Evolutionary conservation across 805 yeast species (phyloP), one percentile per base, ranked within the genome.

Genomic region (Hanseniaspora meyeri): DNA sequence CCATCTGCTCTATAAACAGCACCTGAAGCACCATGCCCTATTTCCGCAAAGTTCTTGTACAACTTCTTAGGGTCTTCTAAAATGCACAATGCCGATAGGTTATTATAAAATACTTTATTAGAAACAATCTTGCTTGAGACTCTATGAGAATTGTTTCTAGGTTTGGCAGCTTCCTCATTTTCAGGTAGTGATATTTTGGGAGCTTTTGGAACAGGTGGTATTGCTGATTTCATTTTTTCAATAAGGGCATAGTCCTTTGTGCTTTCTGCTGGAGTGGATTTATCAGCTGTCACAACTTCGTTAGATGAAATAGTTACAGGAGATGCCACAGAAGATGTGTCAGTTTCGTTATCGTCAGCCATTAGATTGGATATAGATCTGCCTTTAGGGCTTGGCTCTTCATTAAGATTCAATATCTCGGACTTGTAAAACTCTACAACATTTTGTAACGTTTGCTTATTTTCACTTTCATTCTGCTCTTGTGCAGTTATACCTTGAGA

Each of bases 11-110:
- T 87, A 64, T 83, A 93, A 34, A 93, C 99, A 42, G 95, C 95
- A 55, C 98, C 99, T 16, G 95, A 84, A 0, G 98, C 98, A 65
- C 99, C 98, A 72, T 93, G 98, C 1, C 99, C 99, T 60, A 93
- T 84, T 68, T 91, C 90, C 40, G 79, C 76, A 60, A 91, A 74
- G 64, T 81, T 82, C 47, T 75, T 73, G 68, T 87, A 93, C 50
- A 78, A 66, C 55, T 73, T 74, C 36, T 81, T 78, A 12, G 98
- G 98, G 70, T 93, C 95, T 8, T 90, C 93, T 36, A 51, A 36
- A 10, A 51, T 20, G 14, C 49, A 43, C 20, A 51, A 27, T 79
- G 81, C 1, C 88, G 77, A 64, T 96, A 91, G 49, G 90, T 90
- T 42, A 81, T 79, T 57, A 78, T 75, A 51, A 93, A 73, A 63